Percentiles rank a stretch among this genome's conserved stretches.
phyloP scores from a whole-genome alignment of 2,329 filamentous ascomycete genomes.

The Pezicula radicicola region DNA sequence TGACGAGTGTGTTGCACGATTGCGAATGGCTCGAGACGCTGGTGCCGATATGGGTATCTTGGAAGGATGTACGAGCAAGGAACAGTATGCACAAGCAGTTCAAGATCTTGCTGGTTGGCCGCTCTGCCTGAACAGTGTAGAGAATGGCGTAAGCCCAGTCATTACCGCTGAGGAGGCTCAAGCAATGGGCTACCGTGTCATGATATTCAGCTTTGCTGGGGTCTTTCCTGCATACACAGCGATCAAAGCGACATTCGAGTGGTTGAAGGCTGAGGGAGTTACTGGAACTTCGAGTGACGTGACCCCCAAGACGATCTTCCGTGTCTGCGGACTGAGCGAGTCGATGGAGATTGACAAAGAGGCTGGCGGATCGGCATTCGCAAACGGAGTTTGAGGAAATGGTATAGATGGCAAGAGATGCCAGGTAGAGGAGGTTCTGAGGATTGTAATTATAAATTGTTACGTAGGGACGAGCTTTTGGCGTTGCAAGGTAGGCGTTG shows the following conservation, averaged over 20 bases:
- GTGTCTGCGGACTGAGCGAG: constrained; percentile 49
- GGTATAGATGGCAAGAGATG: too few species aligned
- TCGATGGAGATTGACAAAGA: constrained; percentile 43
- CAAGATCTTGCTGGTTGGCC: constrained; percentile 44
- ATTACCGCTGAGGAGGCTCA: constrained; percentile 49
- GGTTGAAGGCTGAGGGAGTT: constrained; percentile 34
- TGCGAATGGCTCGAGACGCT: constrained; percentile 46
- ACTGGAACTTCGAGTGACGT: constrained; percentile 38
- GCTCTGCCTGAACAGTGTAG: constrained; percentile 56
- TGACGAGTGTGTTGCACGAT: constrained; percentile 48
- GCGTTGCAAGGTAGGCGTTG: too few species aligned
- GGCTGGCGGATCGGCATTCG: constrained; percentile 13
- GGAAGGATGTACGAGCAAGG: constrained; percentile 51
- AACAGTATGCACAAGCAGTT: constrained; percentile 44
- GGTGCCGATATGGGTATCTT: constrained; percentile 60
- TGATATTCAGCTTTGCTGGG: constrained; percentile 52
- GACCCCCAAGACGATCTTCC: constrained; percentile 46
- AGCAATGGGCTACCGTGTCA: constrained; percentile 54
- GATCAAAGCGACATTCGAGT: constrained; percentile 34
- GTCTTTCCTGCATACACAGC: constrained; percentile 44
- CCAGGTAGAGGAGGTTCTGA: too few species aligned
- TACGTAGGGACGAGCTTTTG: too few species aligned
- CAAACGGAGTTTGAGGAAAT: constrained; percentile 9
- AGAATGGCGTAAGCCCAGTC: constrained; percentile 51
- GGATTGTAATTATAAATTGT: too few species aligned